A percentile compares a stretch with the other conserved stretches of the same genome.
Evolutionary conservation across 2,329 filamentous ascomycete species (phyloP).

Genomic region (Colletotrichum sp.): DNA sequence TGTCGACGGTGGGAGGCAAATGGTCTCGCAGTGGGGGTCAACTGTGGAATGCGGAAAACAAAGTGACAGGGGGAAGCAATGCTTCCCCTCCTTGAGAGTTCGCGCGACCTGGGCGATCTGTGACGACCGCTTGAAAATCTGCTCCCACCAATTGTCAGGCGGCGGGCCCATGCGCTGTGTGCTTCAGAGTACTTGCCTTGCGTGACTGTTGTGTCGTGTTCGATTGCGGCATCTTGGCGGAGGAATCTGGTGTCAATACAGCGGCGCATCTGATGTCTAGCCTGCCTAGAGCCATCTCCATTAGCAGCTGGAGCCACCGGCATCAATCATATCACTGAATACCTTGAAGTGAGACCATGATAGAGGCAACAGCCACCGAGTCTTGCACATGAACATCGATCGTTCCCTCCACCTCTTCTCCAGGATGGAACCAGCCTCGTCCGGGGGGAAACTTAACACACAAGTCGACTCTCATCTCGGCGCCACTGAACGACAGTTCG

Average conservation of each 20-base stretch:
- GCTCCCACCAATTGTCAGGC: background rate
- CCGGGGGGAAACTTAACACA: background rate
- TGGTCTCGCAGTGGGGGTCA: background rate
- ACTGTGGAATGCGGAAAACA: background rate
- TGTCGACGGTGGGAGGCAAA: background rate
- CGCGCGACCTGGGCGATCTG: background rate
- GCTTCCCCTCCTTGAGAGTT: background rate
- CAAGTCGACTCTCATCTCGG: background rate
- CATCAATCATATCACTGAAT: background rate
- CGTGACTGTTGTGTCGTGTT: background rate
- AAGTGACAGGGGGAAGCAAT: background rate
- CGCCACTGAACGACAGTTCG: background rate
- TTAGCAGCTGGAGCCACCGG: background rate
- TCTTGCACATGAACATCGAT: background rate
- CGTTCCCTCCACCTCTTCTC: background rate
- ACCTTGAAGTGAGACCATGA: background rate
- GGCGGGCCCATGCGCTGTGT: background rate
- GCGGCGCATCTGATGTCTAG: background rate
- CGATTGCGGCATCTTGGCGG: background rate
- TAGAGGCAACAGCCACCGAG: background rate
- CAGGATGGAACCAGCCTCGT: background rate
- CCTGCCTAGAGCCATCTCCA: background rate
- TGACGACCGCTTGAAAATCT: background rate
- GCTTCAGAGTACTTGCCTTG: background rate
- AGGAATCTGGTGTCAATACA: background rate